A percentile compares a stretch with the other conserved stretches of the same genome.
These are phyloP conservation scores for Dalbergia cultrata DNA, from an alignment of 306 rosid species.

Conservation along the genomic window DNA sequence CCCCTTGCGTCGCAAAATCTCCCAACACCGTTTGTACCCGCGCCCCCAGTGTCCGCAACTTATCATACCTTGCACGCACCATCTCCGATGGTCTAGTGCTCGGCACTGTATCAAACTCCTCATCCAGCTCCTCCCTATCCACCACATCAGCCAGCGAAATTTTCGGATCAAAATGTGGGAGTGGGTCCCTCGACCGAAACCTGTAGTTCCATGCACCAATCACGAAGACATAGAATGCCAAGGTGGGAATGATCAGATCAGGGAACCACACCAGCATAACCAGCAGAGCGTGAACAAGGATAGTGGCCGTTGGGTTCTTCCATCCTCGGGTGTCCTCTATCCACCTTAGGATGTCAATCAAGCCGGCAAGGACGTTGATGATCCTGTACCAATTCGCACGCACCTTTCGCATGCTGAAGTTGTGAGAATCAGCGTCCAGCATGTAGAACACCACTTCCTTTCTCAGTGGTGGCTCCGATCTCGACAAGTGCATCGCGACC, in stretches of 20 bases:
- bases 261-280: constrained; percentile 89
- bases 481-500: constrained; percentile 67
- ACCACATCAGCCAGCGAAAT: constrained; percentile 66
- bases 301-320: constrained; percentile 80
- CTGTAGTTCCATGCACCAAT: constrained; percentile 83
- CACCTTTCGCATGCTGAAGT: constrained; percentile 80
- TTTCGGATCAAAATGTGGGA: constrained; percentile 69
- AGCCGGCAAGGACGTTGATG: constrained; percentile 59
- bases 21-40: constrained; percentile 81
- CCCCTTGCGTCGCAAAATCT: constrained; percentile 82
- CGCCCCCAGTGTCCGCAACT: constrained; percentile 71
- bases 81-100: constrained; percentile 54
- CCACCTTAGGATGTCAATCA: constrained; percentile 73
- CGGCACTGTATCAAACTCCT: constrained; percentile 76
- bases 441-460: constrained; percentile 72
- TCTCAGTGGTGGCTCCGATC: constrained; percentile 80
- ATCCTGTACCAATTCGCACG: constrained; percentile 81
- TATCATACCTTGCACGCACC: constrained; percentile 72
- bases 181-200: constrained; percentile 61
- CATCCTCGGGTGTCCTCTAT: constrained; percentile 81
- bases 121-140: constrained; percentile 81
- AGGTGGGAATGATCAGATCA: constrained; percentile 73
- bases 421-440: constrained; percentile 80
- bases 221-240: constrained; percentile 66
- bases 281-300: constrained; percentile 72